Conservation (phyloP, 306 rosid genomes). For the Lotus japonicus region DNA sequence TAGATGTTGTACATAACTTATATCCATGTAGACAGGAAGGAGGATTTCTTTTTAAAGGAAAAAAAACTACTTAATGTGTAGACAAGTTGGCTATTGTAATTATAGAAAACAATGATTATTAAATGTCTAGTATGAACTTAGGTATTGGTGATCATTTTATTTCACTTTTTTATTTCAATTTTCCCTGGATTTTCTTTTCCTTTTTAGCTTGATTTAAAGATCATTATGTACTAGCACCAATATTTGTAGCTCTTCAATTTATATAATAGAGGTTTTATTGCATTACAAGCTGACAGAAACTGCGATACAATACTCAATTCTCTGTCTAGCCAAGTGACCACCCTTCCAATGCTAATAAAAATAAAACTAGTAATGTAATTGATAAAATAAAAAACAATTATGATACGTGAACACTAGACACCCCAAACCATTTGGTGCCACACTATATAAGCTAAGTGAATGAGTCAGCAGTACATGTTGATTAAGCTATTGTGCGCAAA, state of each 20-base stretch:
- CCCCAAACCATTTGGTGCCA: no score
- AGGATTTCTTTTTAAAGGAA: background rate
- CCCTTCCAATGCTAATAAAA: no score
- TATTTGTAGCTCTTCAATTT: background rate
- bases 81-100: slow-evolving; percentile 19
- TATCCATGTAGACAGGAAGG: slow-evolving; percentile 25
- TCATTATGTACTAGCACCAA: background rate
- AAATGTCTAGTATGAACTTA: background rate
- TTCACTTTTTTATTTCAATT: background rate
- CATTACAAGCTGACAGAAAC: background rate
- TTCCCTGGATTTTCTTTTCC: background rate
- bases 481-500: no score
- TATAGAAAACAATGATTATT: slow-evolving; percentile 17
- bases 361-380: no score
- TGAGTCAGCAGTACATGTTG: no score
- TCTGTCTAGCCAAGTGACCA: no score
- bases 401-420: no score
- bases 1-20: slow-evolving; percentile 20
- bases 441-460: no score
- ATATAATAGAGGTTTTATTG: background rate
- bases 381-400: no score
- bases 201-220: background rate
- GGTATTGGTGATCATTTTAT: background rate
- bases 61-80: background rate
- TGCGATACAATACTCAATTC: no score